These are phyloP conservation scores for Ajuga chamaepitys DNA, from an alignment of 257 asterid genomes.

Conservation along the genomic window DNA sequence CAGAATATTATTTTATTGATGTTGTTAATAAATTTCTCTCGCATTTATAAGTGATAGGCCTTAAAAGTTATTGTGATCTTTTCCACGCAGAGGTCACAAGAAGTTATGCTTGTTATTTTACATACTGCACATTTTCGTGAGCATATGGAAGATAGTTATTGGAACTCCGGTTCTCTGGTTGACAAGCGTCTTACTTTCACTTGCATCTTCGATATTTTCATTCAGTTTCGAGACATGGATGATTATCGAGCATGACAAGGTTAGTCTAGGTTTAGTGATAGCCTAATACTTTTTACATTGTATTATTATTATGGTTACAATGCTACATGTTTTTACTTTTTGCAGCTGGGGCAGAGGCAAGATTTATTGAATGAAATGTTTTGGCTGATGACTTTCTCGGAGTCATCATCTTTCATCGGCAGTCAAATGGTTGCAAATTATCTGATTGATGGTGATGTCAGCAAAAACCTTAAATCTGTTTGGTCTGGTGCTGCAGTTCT, in stretches of 20 bases:
- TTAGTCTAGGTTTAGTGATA: conserved; percentile 16
- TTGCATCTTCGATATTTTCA: conserved; percentile 70
- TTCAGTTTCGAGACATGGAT: conserved; percentile 86
- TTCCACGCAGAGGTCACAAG: conserved; percentile 68
- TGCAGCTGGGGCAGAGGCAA: conserved; percentile 85
- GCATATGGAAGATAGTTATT: conserved; percentile 44
- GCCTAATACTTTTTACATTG: not conserved
- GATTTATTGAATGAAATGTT: conserved; percentile 83
- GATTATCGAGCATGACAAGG: conserved; percentile 86
- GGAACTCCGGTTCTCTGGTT: conserved; percentile 53
- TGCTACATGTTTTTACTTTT: not conserved
- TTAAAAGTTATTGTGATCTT: not conserved
- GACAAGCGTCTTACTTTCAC: conserved; percentile 54
- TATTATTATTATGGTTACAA: not conserved
- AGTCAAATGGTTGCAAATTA: conserved; percentile 76
- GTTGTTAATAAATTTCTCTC: not conserved
- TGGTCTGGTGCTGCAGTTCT: conserved; percentile 44
- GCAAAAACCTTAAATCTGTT: conserved; percentile 31
- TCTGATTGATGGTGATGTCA: conserved; percentile 40
- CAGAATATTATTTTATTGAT: not conserved
- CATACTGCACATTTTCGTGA: conserved; percentile 55
- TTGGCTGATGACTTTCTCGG: conserved; percentile 85
- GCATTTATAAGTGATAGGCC: not conserved
- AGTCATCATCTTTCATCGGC: conserved; percentile 55
- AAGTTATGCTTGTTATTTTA: conserved; percentile 62